phyloP scores from a whole-genome alignment of 306 rosid species.

The Castanea mollissima region DNA sequence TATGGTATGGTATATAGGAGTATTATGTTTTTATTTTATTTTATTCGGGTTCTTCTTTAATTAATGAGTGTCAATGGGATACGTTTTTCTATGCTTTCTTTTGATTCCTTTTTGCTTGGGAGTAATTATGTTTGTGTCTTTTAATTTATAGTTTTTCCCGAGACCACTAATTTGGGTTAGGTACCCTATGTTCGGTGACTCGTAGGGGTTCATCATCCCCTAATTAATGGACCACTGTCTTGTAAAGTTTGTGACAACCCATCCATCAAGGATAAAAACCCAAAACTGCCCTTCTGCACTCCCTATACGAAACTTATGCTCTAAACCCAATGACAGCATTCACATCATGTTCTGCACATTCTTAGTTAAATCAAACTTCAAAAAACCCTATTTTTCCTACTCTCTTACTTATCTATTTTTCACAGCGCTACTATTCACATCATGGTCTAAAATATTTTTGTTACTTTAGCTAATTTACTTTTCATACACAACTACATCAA shows the following conservation, averaged over 20 bases:
- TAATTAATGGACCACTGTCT: background rate
- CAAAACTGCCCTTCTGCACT: background rate
- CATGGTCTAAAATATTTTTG: too few species aligned
- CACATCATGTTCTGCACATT: too few species aligned
- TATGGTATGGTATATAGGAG: too few species aligned
- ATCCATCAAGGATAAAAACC: background rate
- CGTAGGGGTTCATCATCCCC: background rate
- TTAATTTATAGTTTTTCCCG: conserved; percentile 7
- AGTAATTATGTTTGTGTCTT: background rate
- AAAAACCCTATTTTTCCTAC: too few species aligned
- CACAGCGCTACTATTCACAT: too few species aligned
- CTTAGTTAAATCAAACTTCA: too few species aligned
- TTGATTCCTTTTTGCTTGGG: conserved; percentile 23
- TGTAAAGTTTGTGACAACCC: background rate
- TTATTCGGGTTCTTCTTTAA: conserved; percentile 15
- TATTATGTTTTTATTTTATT: background rate
- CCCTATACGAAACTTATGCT: too few species aligned
- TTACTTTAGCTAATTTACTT: too few species aligned
- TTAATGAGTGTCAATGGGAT: conserved; percentile 14
- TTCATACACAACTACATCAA: too few species aligned
- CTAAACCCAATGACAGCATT: too few species aligned
- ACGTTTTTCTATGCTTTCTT: conserved; percentile 23
- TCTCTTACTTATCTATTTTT: too few species aligned
- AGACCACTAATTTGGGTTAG: conserved; percentile 11
- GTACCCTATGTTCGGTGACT: conserved; percentile 15